Evolutionary conservation across 352 stramenopile species (phyloP).

Genomic region (Phytophthora constricta): DNA sequence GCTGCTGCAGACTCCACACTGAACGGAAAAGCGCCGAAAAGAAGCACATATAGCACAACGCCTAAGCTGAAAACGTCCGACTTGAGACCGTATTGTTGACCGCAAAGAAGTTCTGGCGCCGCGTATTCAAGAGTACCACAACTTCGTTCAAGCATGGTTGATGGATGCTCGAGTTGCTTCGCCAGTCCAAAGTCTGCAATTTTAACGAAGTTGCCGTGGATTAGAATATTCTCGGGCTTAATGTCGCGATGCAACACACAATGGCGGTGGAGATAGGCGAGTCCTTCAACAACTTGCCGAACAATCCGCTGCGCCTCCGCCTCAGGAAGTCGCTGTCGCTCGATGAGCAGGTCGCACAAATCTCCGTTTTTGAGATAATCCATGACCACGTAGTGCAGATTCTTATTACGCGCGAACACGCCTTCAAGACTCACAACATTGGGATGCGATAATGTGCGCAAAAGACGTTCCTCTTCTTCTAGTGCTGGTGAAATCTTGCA

Average conservation of each 20-base stretch:
- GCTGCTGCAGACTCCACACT: slow-evolving; percentile 73
- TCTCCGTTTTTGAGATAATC: slow-evolving; percentile 82
- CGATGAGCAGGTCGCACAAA: slow-evolving; percentile 76
- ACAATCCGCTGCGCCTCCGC: slow-evolving; percentile 63
- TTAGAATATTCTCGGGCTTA: slow-evolving; percentile 85
- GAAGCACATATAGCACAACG: slow-evolving; percentile 78
- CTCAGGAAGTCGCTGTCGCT: slow-evolving; percentile 67
- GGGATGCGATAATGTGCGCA: slow-evolving; percentile 65
- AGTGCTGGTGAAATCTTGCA: slow-evolving; percentile 69
- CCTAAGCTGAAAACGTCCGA: slow-evolving; percentile 85
- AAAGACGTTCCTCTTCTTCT: slow-evolving; percentile 74
- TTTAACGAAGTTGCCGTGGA: slow-evolving; percentile 75
- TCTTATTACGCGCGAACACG: slow-evolving; percentile 68
- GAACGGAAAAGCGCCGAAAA: slow-evolving; percentile 84
- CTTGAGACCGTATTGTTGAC: slow-evolving; percentile 73
- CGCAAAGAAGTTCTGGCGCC: slow-evolving; percentile 71
- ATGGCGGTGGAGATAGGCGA: slow-evolving; percentile 71
- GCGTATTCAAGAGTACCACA: slow-evolving; percentile 85
- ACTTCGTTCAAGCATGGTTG: slow-evolving; percentile 62
- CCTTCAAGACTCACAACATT: slow-evolving; percentile 76
- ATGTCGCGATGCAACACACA: slow-evolving; percentile 79
- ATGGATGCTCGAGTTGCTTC: slow-evolving; percentile 57
- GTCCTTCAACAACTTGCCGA: slow-evolving; percentile 57
- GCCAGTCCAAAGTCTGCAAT: slow-evolving; percentile 84
- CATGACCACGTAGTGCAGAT: slow-evolving; percentile 85